phyloP scores from a whole-genome alignment of 148 eudicot species.

The Polygonum maritimum region DNA sequence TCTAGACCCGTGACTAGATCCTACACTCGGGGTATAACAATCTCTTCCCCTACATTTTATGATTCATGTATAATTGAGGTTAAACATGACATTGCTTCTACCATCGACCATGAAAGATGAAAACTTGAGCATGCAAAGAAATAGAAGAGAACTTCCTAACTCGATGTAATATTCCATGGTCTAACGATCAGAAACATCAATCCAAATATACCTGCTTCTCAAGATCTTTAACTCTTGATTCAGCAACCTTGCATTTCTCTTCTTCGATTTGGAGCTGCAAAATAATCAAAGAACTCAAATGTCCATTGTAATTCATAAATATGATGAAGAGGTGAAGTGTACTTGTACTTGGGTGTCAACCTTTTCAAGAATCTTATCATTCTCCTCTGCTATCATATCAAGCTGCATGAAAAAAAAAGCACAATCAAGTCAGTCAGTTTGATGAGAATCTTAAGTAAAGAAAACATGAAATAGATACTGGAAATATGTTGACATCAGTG shows the following conservation, averaged over 20 bases:
- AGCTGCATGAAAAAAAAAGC: constrained; percentile 36
- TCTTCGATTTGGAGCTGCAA: constrained; percentile 70
- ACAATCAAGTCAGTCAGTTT: not conserved
- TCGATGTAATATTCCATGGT: not conserved
- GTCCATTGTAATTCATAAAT: not conserved
- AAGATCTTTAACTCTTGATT: constrained; percentile 82
- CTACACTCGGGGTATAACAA: no score
- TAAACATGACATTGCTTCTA: not conserved
- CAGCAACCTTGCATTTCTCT: constrained; percentile 57
- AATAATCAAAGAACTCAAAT: constrained; percentile 3
- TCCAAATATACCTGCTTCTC: constrained; percentile 63
- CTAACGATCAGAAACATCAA: not conserved
- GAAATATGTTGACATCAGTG: not conserved
- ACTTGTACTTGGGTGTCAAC: constrained; percentile 18
- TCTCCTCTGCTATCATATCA: constrained; percentile 87
- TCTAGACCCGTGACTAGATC: no score
- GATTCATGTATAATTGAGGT: not conserved
- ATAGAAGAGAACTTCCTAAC: not conserved
- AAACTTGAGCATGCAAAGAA: not conserved
- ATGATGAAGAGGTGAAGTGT: not conserved
- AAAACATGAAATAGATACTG: not conserved
- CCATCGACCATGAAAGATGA: not conserved
- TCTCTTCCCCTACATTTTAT: not conserved
- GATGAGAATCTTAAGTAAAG: constrained; percentile 1
- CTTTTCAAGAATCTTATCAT: constrained; percentile 52